These are phyloP conservation scores for Zymoseptoria passerinii DNA, from an alignment of 2,329 filamentous ascomycete species.

Conservation along the genomic window DNA sequence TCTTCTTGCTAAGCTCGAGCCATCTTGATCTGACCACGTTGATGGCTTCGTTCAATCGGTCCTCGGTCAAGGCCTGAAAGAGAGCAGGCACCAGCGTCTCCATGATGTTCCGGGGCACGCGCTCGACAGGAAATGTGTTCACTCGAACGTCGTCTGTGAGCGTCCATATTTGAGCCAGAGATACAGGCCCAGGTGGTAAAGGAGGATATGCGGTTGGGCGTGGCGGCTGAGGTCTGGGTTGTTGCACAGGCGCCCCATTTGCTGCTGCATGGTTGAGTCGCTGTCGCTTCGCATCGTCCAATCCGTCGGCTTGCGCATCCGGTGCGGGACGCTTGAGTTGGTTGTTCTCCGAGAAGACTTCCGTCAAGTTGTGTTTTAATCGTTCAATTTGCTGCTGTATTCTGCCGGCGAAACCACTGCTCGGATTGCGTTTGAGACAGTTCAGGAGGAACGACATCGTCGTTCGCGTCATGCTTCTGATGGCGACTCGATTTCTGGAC, in stretches of 20 bases:
- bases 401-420: conserved; percentile 61
- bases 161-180: conserved; percentile 76
- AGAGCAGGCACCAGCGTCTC: conserved; percentile 75
- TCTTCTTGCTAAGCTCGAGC: conserved; percentile 29
- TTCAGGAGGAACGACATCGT: conserved; percentile 76
- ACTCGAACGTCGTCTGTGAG: conserved; percentile 68
- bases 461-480: conserved; percentile 93
- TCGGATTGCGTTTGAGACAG: conserved; percentile 73
- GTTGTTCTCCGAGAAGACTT: conserved; percentile 71
- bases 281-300: conserved; percentile 75
- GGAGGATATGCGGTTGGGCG: conserved; percentile 52
- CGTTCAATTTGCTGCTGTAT: conserved; percentile 85
- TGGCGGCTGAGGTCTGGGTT: conserved; percentile 21
- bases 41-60: conserved; percentile 63
- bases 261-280: conserved; percentile 51
- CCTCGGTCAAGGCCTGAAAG: conserved; percentile 61
- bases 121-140: conserved; percentile 72
- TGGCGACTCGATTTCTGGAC: conserved; percentile 67
- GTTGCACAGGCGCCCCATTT: conserved; percentile 16
- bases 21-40: conserved; percentile 46
- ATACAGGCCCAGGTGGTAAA: conserved; percentile 66
- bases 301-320: conserved; percentile 59
- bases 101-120: conserved; percentile 66
- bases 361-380: conserved; percentile 66
- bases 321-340: conserved; percentile 61